These are phyloP conservation scores for Boletus patriciae DNA, from an alignment of 768 basidiomycete genomes.

Conservation along the genomic window DNA sequence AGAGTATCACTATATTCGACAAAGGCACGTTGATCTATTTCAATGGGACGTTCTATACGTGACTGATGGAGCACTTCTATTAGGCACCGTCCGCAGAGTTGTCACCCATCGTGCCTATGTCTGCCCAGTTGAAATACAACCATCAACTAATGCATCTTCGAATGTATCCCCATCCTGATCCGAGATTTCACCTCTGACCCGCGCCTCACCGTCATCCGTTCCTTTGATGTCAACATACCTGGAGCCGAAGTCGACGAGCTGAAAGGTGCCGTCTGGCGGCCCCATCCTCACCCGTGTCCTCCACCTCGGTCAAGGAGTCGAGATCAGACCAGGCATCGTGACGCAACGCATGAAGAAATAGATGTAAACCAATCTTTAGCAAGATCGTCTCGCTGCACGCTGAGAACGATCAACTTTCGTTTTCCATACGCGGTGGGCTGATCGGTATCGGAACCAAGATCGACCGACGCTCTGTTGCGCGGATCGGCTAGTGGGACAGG, in stretches of 20 bases:
- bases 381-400: constrained; percentile 89
- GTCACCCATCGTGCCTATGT: constrained; percentile 98
- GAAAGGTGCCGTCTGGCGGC: constrained; percentile 97
- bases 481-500: constrained; percentile 95
- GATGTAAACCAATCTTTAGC: constrained; percentile 93
- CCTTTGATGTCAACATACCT: constrained; percentile 99
- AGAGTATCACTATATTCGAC: constrained; percentile 93
- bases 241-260: constrained; percentile 96
- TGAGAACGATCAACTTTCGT: constrained; percentile 90
- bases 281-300: constrained; percentile 93
- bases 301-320: constrained; percentile 87
- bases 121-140: constrained; percentile 98
- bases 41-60: not conserved
- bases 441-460: constrained; percentile 98
- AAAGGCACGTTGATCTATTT: constrained; percentile 58
- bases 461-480: constrained; percentile 97
- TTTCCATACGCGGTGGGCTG: constrained; percentile 95
- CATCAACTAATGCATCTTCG: constrained; percentile 98
- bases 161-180: constrained; percentile 90
- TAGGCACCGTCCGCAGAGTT: constrained; percentile 96
- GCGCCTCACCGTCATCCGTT: constrained; percentile 95
- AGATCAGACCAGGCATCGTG: constrained; percentile 96
- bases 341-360: constrained; percentile 87
- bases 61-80: not conserved
- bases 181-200: constrained; percentile 93